Evolutionary conservation across 75 land plant genomes (phyloP).

Genomic region (Selaginella tamariscina): DNA sequence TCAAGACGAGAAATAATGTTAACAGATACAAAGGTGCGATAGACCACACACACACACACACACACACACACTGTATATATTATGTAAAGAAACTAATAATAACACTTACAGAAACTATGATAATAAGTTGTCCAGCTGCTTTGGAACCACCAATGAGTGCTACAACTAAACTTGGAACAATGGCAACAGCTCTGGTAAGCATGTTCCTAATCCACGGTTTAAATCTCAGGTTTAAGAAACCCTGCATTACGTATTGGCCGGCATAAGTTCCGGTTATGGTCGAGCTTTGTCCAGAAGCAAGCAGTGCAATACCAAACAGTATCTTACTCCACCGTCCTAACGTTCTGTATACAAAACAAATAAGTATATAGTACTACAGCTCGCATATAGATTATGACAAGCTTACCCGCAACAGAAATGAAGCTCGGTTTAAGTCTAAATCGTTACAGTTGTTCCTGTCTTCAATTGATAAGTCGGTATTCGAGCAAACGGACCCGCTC

Average conservation of each 20-base stretch:
- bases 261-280: slow-evolving; percentile 7
- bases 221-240: slow-evolving; percentile 10
- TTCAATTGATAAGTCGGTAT: neutral
- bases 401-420: slow-evolving; percentile 2
- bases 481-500: neutral
- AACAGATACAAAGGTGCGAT: neutral
- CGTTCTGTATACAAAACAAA: slow-evolving; percentile 6
- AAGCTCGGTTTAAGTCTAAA: slow-evolving; percentile 1
- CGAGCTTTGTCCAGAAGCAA: slow-evolving; percentile 12
- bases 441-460: neutral
- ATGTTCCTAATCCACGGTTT: slow-evolving; percentile 5
- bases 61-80: too few relatives aligned
- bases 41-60: too few relatives aligned
- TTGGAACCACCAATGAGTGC: slow-evolving; percentile 9
- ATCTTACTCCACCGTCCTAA: slow-evolving; percentile 9
- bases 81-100: too few relatives aligned
- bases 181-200: neutral
- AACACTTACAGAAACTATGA: slow-evolving; percentile 2
- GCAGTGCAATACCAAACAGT: neutral
- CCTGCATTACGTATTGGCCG: slow-evolving; percentile 13
- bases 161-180: slow-evolving; percentile 10
- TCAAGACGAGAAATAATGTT: neutral
- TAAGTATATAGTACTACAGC: neutral
- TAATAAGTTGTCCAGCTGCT: slow-evolving; percentile 6
- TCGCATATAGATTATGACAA: neutral